phyloP scores from a whole-genome alignment of 2,329 filamentous ascomycete species.

The Hypoxylon sp. region DNA sequence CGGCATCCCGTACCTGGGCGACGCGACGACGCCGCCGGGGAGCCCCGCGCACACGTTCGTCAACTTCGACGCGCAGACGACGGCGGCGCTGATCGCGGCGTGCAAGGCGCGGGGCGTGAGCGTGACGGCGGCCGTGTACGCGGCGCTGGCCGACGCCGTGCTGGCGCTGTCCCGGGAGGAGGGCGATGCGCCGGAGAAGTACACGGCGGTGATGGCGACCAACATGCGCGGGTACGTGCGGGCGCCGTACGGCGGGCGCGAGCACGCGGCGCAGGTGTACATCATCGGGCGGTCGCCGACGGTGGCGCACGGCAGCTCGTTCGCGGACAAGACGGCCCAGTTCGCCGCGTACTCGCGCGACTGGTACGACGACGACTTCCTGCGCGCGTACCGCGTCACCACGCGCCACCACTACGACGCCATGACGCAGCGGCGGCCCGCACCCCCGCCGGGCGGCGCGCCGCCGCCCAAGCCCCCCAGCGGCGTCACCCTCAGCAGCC shows the following conservation, averaged over 20 bases:
- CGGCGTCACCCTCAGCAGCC: slow-evolving; percentile 9
- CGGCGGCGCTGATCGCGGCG: not conserved
- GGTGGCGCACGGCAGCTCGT: not conserved
- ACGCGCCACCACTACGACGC: slow-evolving; percentile 1
- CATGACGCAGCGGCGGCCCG: not conserved
- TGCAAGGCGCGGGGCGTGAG: slow-evolving; percentile 9
- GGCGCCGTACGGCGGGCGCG: slow-evolving; percentile 4
- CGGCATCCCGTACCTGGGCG: slow-evolving; percentile 10
- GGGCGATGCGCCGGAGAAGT: not conserved
- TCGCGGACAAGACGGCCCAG: not conserved
- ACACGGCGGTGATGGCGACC: not conserved
- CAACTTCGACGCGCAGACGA: not conserved
- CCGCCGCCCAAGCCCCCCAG: slow-evolving; percentile 3
- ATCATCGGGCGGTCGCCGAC: slow-evolving; percentile 3
- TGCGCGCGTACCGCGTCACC: not conserved
- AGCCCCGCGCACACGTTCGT: not conserved
- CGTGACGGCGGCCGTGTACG: slow-evolving; percentile 9
- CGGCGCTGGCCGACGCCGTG: slow-evolving; percentile 4
- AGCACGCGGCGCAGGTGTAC: slow-evolving; percentile 10
- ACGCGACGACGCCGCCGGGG: slow-evolving; percentile 7
- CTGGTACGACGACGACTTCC: slow-evolving; percentile 1
- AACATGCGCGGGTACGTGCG: slow-evolving; percentile 5
- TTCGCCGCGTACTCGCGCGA: not conserved
- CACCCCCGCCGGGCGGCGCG: not conserved
- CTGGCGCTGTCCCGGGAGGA: not conserved